Conservation (phyloP, 306 rosid species). For the Hippophae tibetana region DNA sequence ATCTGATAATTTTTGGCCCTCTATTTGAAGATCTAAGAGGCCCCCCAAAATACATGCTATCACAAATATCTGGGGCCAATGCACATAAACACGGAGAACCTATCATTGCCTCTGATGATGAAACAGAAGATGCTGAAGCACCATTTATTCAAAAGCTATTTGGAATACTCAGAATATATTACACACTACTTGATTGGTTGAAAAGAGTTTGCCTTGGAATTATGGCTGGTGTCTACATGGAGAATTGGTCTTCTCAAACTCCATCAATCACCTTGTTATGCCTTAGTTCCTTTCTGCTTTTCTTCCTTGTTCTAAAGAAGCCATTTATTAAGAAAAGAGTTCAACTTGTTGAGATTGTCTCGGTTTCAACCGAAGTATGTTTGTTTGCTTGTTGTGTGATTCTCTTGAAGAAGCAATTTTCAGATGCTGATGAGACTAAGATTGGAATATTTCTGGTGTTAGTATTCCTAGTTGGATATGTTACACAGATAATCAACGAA, state of each 20-base stretch:
- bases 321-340: conserved; percentile 86
- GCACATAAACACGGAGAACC: conserved; percentile 32
- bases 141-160: conserved; percentile 83
- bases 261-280: conserved; percentile 43
- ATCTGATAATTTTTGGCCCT: conserved; percentile 57
- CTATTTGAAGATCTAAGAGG: conserved; percentile 87
- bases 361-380: conserved; percentile 47
- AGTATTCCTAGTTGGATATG: conserved; percentile 51
- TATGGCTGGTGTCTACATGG: conserved; percentile 53
- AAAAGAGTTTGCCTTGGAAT: conserved; percentile 51
- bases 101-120: conserved; percentile 78
- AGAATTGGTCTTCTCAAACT: conserved; percentile 28
- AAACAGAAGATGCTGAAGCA: conserved; percentile 93
- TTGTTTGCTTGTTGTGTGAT: conserved; percentile 39
- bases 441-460: conserved; percentile 52
- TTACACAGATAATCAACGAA: conserved; percentile 51
- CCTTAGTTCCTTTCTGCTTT: conserved; percentile 63
- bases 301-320: conserved; percentile 81
- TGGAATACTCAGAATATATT: conserved; percentile 87
- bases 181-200: conserved; percentile 51
- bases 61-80: conserved; percentile 57
- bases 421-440: conserved; percentile 29
- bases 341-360: conserved; percentile 73
- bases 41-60: conserved; percentile 91
- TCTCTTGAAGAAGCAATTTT: conserved; percentile 37